Conservation (phyloP, 2,329 filamentous ascomycete genomes). For the Neocucurbitaria cava region DNA sequence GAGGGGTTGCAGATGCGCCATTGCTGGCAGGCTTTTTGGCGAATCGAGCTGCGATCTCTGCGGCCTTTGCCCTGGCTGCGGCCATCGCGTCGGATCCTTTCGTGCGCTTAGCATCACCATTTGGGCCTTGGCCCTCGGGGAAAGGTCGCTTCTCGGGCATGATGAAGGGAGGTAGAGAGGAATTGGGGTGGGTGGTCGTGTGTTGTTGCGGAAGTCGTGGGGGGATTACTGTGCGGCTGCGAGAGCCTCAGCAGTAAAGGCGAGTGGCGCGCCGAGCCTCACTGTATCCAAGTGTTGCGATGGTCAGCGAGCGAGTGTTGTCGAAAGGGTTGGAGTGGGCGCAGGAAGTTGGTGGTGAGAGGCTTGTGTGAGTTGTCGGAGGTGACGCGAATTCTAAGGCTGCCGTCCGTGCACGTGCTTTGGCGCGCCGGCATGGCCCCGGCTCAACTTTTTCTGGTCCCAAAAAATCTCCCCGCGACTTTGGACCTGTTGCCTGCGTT, state of each 20-base stretch:
- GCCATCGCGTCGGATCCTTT: slow-evolving; percentile 48
- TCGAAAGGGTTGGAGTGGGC: too few species aligned
- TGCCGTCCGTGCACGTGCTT: slow-evolving; percentile 5
- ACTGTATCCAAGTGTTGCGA: neutral
- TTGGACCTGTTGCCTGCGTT: slow-evolving; percentile 15
- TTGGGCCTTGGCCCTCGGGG: slow-evolving; percentile 41
- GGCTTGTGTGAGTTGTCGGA: slow-evolving; percentile 3
- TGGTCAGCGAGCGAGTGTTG: neutral
- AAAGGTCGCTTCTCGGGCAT: slow-evolving; percentile 55
- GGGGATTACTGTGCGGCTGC: neutral
- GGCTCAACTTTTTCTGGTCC: slow-evolving; percentile 38
- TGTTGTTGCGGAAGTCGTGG: slow-evolving; percentile 4
- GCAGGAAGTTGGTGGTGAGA: neutral
- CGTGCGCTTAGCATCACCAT: slow-evolving; percentile 44
- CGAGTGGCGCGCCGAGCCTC: neutral
- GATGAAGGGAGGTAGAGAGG: slow-evolving; percentile 19
- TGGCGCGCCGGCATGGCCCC: slow-evolving; percentile 33
- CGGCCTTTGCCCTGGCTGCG: slow-evolving; percentile 43
- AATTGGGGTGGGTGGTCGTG: slow-evolving; percentile 6
- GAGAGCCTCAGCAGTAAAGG: neutral
- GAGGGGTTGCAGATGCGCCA: slow-evolving; percentile 19
- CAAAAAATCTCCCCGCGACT: slow-evolving; percentile 39
- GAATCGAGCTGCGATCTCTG: slow-evolving; percentile 43
- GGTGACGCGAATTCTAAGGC: slow-evolving; percentile 23
- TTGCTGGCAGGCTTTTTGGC: slow-evolving; percentile 30